Evolutionary conservation across 352 stramenopile species (phyloP), one percentile per base, ranked within the genome.

Genomic region (Pythium aphanidermatum): DNA sequence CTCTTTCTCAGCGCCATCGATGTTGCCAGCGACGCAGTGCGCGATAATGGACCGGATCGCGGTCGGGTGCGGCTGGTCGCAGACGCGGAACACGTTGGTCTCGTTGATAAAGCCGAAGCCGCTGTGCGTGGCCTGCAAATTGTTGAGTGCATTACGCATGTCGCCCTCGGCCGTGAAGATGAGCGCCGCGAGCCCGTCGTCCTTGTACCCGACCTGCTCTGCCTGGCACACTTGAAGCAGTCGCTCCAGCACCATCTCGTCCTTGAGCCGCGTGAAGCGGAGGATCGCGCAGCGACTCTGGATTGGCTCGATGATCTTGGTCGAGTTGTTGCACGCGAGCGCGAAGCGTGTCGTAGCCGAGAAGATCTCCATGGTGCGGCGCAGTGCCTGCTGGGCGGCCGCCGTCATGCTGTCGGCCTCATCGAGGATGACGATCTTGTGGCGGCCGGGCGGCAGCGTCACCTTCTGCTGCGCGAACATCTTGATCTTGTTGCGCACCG

Each of bases 231-330:
- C 95, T 24, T 95, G 70, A 30, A 97, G 48, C 17, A 99, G 63
- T 3, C 96, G 85, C 48, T 89, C 70, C 32, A 99, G 73, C 14
- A 99, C 82, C 77, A 99, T 95, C 57, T 97, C 83, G 65, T 99
- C 95, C 5, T 80, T 84, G 24, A 99, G 75, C 17, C 92, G 70
- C 36, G 86, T 96, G 71, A 98, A 99, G 4, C 97, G 92, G 24
- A 99, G 67, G 58, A 99, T 99, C 32, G 97, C 96, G 42, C 96
- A 98, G 43, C 97, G 88, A 58, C 76, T 97, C 85, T 99, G 79
- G 61, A 99, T 99, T 23, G 97, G 95, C 68, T 99, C 96, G 63
- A 99, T 99, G 60, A 99, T 98, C 79, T 99, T 99, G 21, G 93
- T 98, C 19, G 84, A 98, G 38, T 97, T 90, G 73, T 99, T 99